Evolutionary conservation across 208 protist species (phyloP), one percentile per base, ranked within the genome.

Genomic region (Borovskyia barvae): DNA sequence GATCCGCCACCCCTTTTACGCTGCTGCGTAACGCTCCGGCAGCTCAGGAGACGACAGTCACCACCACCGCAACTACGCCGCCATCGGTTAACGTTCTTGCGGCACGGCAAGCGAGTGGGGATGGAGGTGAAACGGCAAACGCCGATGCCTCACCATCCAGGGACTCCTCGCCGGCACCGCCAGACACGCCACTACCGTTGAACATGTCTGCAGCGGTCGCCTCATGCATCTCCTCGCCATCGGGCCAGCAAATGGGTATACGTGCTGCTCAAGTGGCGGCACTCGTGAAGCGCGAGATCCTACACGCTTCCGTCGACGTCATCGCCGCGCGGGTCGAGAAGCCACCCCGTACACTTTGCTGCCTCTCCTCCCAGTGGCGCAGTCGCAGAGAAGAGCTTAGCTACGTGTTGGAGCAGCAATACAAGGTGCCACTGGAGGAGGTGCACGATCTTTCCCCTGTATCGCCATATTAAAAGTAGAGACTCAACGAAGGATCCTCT

Each of bases 361-460:
- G 72, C 29, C 51, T 70, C 0, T 75, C 82, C 22, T 63, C 47
- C 14, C 57, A 45, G 20, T 92, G 81, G 76, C 57, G 60, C 37
- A 64, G 69, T 40, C 42, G 72, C 0, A 62, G 54, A 33, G 28
- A 72, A 42, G 78, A 84, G 57, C 48, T 88, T 11, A 49, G 42
- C 29, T 70, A 55, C 19, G 53, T 77, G 24, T 30, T 92, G 32
- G 24, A 54, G 48, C 51, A 85, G 46, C 66, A 80, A 33, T 88
- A 86, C 54, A 28, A 59, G 1, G 76, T 88, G 19, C 60, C 67
- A 12, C 33, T 85, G 8, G 70, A 70, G 6, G 43, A 80, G 29
- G 72, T 77, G 15, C 29, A 60, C 15, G 43, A 53, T 24, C 59
- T 87, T 30, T 36, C 30, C 15, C 6, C 28, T 57, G 19, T 58